Evolutionary conservation across 2,329 filamentous ascomycete species (phyloP), one percentile per base, ranked within the genome.

Genomic region (Pestalotiopsis sp.): DNA sequence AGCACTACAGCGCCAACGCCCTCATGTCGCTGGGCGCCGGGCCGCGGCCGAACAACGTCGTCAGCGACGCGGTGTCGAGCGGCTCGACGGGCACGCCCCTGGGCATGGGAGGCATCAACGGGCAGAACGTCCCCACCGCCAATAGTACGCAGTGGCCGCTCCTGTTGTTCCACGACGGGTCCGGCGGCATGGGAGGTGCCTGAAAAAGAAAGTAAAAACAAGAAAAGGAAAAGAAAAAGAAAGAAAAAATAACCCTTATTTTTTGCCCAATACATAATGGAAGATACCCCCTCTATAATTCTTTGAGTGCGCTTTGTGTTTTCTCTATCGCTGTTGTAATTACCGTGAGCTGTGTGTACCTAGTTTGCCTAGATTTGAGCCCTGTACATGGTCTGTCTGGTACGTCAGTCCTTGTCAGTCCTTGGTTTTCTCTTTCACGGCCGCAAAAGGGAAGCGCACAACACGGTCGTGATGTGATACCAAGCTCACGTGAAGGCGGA

Each of bases 1-100:
- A 85, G 58, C 79, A 83, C 26, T 86, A 83, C 74, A 83, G 82
- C 68, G 84, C 84, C 35, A 83, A 79, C 59, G 81, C 84, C 14
- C 76, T 87, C 13, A 76, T 87, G 70, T 83, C 81, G 1, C 76
- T 87, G 3, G 84, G 82, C 2, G 76, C 67, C 14, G 62, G 73
- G 24, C 2, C 72, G 70, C 38, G 70, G 66, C 71, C 17, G 38
- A 61, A 4, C 10, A 61, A 20, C 22, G 68, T 67, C 56, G 68
- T 71, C 52, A 70, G 72, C n/a, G 72, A 75, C 10, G 67, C 30
- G 56, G 64, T 1, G 64, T 70, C 38, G 68, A 69, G 39, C 20
- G 30, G 22, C 30, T 9, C 30, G 20, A 13, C 40, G 13, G 71
- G 67, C 30, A 69, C 77, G 63, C 72, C 71, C 11, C 66, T 76